Base-by-base conservation (phyloP, 1,284 basidiomycete genomes). In the Heterobasidion parviporum region DNA sequence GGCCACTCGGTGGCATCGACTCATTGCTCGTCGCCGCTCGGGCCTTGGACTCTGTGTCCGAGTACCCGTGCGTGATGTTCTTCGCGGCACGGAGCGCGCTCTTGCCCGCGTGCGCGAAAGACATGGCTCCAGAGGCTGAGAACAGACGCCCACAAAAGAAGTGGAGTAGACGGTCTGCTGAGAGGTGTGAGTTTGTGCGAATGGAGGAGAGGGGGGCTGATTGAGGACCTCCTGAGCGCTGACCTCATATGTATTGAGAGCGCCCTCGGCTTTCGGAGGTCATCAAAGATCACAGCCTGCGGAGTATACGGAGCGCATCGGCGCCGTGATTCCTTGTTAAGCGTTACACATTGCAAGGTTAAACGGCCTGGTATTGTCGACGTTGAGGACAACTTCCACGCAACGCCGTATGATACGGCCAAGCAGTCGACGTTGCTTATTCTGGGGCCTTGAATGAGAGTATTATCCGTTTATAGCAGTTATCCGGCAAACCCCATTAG, bases 21-120 rank as follows among this genome's bases (percentile, higher is more conserved):
- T 99, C 96, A 74, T 98, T 99, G 26, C 90, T 94, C 12, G 96
- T 99, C 41, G 94, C 92, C 78, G 96, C 92, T 58, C 95, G 83
- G 60, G 96, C 92, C 73, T 98, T 98, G 57, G 90, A 83, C 74
- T 97, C 89, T 0, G 85, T 87, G 62, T 94, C 90, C 48, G 91
- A 92, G 72, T 95, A 95, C 10, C 93, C 87, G 66, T 93, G 94
- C 50, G 92, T 94, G 69, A 94, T 93, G 69, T 94, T 93, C 74
- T 94, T 95, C 57, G 88, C 87, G 26, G 89, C 85, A 41, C 92
- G 82, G 35, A 94, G 77, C 47, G 87, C 87, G 57, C 79, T 80
- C 70, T 85, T 87, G 38, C 38, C n/a, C 38, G 38, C 38, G n/a
- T 41, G 38, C n/a, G 38, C 38, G 38, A 41, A n/a, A 41, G 38